Evolutionary conservation across 306 rosid species (phyloP).

Genomic region (Rubus parviflorus): DNA sequence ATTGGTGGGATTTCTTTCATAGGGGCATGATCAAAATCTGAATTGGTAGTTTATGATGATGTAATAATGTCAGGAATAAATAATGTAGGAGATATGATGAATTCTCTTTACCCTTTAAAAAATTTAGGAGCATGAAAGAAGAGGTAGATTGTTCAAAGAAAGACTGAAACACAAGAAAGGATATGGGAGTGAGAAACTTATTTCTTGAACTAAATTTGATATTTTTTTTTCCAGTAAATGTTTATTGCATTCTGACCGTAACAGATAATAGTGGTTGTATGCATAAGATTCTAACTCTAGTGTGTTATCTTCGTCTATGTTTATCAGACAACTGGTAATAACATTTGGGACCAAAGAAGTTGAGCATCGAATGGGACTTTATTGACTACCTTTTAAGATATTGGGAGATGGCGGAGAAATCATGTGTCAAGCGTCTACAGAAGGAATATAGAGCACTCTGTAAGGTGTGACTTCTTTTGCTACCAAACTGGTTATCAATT

Average conservation of each 20-base stretch:
- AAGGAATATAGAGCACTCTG: conserved; percentile 99
- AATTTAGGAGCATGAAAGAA: no score
- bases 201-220: background rate
- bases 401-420: conserved; percentile 81
- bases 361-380: conserved; percentile 19
- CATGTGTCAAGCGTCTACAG: conserved; percentile 94
- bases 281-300: background rate
- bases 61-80: no score
- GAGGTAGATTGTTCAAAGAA: no score
- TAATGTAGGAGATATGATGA: no score
- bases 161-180: no score
- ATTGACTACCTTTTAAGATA: conserved; percentile 23
- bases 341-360: conserved; percentile 18
- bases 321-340: conserved; percentile 29
- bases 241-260: background rate
- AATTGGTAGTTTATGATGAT: no score
- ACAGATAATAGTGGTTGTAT: background rate
- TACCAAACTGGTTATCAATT: conserved; percentile 9
- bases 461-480: conserved; percentile 56
- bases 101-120: no score
- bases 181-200: background rate
- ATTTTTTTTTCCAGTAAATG: background rate
- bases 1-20: no score
- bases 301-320: conserved; percentile 6
- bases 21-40: no score